A percentile compares a stretch with the other conserved stretches of the same genome.
Evolutionary conservation across 306 rosid species (phyloP).

Genomic region (Acacia melanoxylon): DNA sequence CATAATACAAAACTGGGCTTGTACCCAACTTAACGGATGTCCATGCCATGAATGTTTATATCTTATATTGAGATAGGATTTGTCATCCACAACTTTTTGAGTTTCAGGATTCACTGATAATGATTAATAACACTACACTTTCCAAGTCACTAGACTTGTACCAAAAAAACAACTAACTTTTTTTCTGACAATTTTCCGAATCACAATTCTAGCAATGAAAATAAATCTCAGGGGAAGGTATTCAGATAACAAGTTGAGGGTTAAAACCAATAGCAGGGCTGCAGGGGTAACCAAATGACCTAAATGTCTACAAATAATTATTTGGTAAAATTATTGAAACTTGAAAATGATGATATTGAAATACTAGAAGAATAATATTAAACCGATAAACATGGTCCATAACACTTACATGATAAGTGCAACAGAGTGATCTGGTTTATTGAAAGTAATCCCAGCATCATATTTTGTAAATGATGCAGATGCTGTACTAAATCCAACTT

Average conservation of each 20-base stretch:
- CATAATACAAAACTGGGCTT: neutral
- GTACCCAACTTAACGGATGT: neutral
- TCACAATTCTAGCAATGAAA: conserved; percentile 1
- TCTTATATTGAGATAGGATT: neutral
- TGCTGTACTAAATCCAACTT: conserved; percentile 86
- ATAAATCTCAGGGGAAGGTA: neutral
- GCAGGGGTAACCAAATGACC: neutral
- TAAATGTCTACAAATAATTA: neutral
- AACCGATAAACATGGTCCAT: conserved; percentile 10
- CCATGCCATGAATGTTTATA: neutral
- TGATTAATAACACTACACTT: neutral
- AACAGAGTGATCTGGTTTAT: conserved; percentile 75
- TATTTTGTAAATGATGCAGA: conserved; percentile 87
- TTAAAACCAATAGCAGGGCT: neutral
- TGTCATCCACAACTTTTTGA: conserved; percentile 1
- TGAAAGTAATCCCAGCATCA: conserved; percentile 80
- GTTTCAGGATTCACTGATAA: too few species aligned
- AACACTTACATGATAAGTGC: conserved; percentile 72
- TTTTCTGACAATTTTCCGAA: neutral
- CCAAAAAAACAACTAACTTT: too few species aligned
- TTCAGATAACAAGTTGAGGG: neutral
- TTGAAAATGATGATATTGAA: neutral
- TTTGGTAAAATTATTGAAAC: neutral
- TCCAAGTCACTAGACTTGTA: too few species aligned
- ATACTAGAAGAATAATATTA: neutral